A percentile compares a stretch with the other conserved stretches of the same genome.
phyloP scores from a whole-genome alignment of 371 early-diverging fungal genomes.

The Mucor racemosus region DNA sequence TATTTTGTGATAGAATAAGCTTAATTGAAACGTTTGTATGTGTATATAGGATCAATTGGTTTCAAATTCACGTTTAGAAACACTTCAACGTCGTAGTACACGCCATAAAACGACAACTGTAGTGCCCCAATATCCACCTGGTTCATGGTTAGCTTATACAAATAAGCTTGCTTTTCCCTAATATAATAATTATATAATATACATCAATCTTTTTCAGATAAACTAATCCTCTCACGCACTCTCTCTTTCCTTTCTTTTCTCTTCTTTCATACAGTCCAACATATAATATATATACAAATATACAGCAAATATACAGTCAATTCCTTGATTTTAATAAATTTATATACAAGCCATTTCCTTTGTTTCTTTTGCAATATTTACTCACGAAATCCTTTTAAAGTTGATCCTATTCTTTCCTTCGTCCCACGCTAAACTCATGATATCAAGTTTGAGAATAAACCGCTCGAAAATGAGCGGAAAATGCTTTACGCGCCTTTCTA shows the following conservation, averaged over 20 bases:
- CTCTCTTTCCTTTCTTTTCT: background rate
- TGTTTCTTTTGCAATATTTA: background rate
- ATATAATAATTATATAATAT: background rate
- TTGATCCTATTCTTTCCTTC: background rate
- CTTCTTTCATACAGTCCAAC: background rate
- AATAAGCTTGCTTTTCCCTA: conserved; percentile 39
- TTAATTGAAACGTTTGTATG: background rate
- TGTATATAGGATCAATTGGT: conserved; percentile 37
- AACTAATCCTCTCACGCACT: background rate
- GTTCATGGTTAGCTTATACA: conserved; percentile 49
- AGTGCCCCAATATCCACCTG: conserved; percentile 28
- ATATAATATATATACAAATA: background rate
- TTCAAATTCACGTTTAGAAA: conserved; percentile 37
- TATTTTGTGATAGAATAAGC: background rate
- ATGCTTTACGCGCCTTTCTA: conserved; percentile 15
- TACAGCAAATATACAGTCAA: background rate
- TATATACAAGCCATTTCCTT: background rate
- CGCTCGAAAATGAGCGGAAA: conserved; percentile 13
- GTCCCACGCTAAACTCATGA: conserved; percentile 10
- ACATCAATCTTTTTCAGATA: background rate
- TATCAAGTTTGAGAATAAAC: conserved; percentile 6
- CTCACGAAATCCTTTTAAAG: background rate
- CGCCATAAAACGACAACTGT: conserved; percentile 42
- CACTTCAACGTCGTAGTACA: conserved; percentile 49
- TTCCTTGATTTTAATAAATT: background rate